Evolutionary conservation across 2,329 filamentous ascomycete species (phyloP).

Genomic region (Chrysosporium queenslandicum): DNA sequence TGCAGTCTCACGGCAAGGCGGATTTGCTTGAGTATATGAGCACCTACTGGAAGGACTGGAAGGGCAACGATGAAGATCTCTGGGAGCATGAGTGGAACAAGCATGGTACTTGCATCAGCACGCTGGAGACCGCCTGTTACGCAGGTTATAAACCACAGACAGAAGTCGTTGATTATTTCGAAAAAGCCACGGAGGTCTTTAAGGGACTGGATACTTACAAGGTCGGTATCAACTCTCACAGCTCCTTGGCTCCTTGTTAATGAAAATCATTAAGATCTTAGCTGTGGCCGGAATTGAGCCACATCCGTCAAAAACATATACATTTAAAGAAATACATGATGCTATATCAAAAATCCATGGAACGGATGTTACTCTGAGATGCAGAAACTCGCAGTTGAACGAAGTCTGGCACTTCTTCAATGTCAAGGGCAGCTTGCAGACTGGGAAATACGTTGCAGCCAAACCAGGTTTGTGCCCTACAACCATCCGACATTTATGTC

Average conservation of each 20-base stretch:
- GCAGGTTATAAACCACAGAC: conserved; percentile 44
- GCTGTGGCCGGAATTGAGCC: conserved; percentile 48
- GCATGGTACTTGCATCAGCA: conserved; percentile 63
- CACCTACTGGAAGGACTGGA: conserved; percentile 51
- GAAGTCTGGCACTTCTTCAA: conserved; percentile 48
- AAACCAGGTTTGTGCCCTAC: conserved; percentile 34
- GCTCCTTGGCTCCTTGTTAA: neutral
- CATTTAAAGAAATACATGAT: conserved; percentile 40
- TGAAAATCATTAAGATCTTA: conserved; percentile 25
- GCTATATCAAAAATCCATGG: conserved; percentile 42
- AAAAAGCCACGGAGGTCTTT: conserved; percentile 47
- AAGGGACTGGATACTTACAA: conserved; percentile 47
- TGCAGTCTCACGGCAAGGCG: conserved; percentile 41
- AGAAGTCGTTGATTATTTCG: conserved; percentile 51
- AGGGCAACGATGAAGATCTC: conserved; percentile 47
- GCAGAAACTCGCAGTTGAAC: conserved; percentile 40
- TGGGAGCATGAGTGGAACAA: conserved; percentile 66
- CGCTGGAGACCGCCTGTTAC: conserved; percentile 57
- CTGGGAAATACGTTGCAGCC: conserved; percentile 50
- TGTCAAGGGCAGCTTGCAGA: conserved; percentile 48
- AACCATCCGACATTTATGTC: neutral
- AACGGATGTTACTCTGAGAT: conserved; percentile 43
- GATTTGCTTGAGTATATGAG: conserved; percentile 49
- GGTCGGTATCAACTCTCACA: conserved; percentile 22
- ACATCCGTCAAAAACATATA: conserved; percentile 42